phyloP scores from a whole-genome alignment of 139 green algal species.

The Dunaliella primolecta region DNA sequence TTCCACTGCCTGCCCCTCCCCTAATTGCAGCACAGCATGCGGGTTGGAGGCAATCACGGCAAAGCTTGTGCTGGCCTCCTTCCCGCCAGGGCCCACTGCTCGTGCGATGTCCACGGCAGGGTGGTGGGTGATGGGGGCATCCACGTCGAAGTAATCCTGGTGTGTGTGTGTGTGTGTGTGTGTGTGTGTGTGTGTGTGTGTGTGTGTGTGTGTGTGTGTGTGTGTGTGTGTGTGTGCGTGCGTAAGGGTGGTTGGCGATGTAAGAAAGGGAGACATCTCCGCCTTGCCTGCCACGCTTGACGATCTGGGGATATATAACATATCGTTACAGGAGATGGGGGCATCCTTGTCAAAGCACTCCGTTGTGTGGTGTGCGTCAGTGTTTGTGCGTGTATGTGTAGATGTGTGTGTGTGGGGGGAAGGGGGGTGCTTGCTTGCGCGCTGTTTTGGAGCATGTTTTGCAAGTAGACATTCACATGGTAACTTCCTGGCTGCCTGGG shows the following conservation, averaged over 20 bases:
- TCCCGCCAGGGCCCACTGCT: constrained; percentile 12
- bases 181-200: neutral
- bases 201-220: neutral
- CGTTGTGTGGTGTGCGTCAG: no score
- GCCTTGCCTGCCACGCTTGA: neutral
- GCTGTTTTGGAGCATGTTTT: no score
- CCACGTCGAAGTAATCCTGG: constrained; percentile 38
- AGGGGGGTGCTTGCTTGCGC: no score
- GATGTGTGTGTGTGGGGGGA: no score
- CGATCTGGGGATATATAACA: no score
- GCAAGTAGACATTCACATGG: no score
- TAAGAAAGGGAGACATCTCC: neutral
- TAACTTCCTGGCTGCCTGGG: no score
- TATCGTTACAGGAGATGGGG: no score
- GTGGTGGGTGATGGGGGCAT: constrained; percentile 62
- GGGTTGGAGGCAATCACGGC: constrained; percentile 37
- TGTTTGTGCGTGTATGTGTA: no score
- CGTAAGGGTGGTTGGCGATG: neutral
- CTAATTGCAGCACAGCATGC: constrained; percentile 15
- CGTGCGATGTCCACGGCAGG: constrained; percentile 30
- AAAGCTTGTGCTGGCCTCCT: constrained; percentile 60
- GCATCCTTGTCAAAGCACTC: no score
- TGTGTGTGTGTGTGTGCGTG: neutral
- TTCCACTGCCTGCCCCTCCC: no score
- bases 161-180: neutral